Conservation (phyloP, 2,329 filamentous ascomycete genomes). For the Blumeria hordei region DNA sequence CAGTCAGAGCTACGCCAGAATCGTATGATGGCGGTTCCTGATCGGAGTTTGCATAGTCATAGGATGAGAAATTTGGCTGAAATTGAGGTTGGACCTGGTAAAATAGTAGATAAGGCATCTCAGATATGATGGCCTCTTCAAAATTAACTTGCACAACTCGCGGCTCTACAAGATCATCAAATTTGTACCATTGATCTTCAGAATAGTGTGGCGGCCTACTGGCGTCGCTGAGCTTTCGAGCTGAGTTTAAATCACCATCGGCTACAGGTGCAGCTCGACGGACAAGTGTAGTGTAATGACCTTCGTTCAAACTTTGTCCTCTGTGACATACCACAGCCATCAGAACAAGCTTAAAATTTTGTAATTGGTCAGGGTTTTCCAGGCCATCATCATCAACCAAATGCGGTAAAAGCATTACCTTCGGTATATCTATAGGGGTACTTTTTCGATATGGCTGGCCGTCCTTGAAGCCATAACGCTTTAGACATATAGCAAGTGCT, state of each 20-base stretch:
- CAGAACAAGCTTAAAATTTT: conserved; percentile 81
- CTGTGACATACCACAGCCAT: conserved; percentile 87
- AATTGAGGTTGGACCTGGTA: conserved; percentile 83
- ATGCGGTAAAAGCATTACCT: conserved; percentile 61
- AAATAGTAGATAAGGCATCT: conserved; percentile 85
- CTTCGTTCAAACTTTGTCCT: conserved; percentile 62
- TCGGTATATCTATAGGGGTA: conserved; percentile 76
- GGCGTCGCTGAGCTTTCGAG: conserved; percentile 19
- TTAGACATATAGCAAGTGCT: conserved; percentile 77
- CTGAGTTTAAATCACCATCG: conserved; percentile 31
- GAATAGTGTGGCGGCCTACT: conserved; percentile 38
- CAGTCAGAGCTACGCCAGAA: conserved; percentile 9
- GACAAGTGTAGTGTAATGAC: conserved; percentile 76
- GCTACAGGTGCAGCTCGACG: conserved; percentile 41
- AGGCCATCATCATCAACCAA: conserved; percentile 64
- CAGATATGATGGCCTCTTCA: conserved; percentile 50
- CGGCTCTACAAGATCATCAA: conserved; percentile 57
- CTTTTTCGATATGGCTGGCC: conserved; percentile 48
- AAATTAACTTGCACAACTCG: conserved; percentile 59
- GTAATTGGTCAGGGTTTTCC: conserved; percentile 36
- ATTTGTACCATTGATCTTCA: conserved; percentile 65
- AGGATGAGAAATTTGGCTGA: neutral
- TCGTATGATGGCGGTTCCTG: conserved; percentile 32
- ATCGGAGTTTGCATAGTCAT: neutral
- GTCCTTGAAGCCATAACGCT: conserved; percentile 58